Conservation (phyloP, 2,329 filamentous ascomycete species). For the Aurifilum marmelostoma region DNA sequence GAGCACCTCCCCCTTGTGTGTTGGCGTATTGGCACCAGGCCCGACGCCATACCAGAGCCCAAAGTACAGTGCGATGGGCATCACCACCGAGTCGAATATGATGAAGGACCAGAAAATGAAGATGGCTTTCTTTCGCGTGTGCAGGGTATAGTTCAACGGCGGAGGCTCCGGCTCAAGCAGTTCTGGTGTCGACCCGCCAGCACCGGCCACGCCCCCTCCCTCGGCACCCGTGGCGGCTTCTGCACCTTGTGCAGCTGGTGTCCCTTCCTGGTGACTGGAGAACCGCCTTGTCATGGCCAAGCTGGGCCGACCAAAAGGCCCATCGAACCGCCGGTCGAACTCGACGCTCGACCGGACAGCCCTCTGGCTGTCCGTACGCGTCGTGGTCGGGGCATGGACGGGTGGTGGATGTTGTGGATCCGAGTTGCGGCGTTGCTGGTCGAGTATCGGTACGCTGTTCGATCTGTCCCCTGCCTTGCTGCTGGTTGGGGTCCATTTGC, state of each 20-base stretch:
- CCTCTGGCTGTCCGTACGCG: conserved; percentile 16
- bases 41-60: conserved; percentile 48
- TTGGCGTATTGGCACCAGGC: conserved; percentile 38
- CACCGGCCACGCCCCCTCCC: not conserved
- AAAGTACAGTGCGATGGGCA: conserved; percentile 58
- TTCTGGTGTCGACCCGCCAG: conserved; percentile 18
- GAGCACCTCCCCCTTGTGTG: conserved; percentile 39
- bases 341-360: conserved; percentile 32
- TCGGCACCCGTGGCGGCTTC: conserved; percentile 5
- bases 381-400: conserved; percentile 20
- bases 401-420: conserved; percentile 22
- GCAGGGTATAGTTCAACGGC: conserved; percentile 42
- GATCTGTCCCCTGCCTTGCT: conserved; percentile 9
- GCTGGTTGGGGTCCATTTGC: not conserved
- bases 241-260: conserved; percentile 2
- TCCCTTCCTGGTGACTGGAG: conserved; percentile 21
- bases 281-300: conserved; percentile 32
- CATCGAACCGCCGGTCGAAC: conserved; percentile 35
- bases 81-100: conserved; percentile 50
- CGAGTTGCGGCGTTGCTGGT: conserved; percentile 4
- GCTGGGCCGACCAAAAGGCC: conserved; percentile 35
- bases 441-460: conserved; percentile 19
- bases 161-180: conserved; percentile 28
- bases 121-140: conserved; percentile 46
- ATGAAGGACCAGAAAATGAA: conserved; percentile 51